Conservation (phyloP, 2,329 filamentous ascomycete genomes). For the Coleophoma eucalyptorum region DNA sequence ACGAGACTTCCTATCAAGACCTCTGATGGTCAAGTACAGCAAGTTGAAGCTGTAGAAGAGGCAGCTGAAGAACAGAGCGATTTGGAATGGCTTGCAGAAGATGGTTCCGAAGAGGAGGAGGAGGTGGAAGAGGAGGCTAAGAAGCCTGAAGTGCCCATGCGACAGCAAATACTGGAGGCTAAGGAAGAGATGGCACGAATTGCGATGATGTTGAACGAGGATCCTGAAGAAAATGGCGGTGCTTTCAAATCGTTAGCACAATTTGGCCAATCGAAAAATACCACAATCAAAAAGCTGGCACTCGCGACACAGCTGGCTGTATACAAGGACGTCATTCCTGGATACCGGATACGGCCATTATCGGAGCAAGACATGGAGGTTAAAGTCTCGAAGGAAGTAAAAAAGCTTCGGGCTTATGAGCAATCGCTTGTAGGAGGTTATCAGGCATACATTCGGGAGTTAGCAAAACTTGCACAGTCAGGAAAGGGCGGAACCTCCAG, state of each 20-base stretch:
- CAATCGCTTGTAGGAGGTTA: slow-evolving; percentile 84
- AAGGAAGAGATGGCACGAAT: slow-evolving; percentile 91
- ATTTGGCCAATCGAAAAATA: slow-evolving; percentile 65
- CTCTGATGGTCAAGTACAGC: slow-evolving; percentile 68
- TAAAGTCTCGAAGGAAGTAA: slow-evolving; percentile 90
- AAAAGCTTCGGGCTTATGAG: slow-evolving; percentile 77
- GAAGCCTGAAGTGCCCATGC: slow-evolving; percentile 64
- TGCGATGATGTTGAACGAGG: slow-evolving; percentile 78
- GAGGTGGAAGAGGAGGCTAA: slow-evolving; percentile 43
- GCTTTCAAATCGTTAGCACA: slow-evolving; percentile 75
- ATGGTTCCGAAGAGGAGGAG: slow-evolving; percentile 41
- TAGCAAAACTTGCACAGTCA: slow-evolving; percentile 65
- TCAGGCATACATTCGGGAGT: slow-evolving; percentile 74
- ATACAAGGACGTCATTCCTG: slow-evolving; percentile 94
- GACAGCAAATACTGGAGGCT: slow-evolving; percentile 77
- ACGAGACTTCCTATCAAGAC: slow-evolving; percentile 85
- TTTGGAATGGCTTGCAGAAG: slow-evolving; percentile 58
- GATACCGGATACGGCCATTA: slow-evolving; percentile 86
- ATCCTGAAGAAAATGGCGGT: slow-evolving; percentile 84
- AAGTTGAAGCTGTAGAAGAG: slow-evolving; percentile 44
- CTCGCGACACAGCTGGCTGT: slow-evolving; percentile 84
- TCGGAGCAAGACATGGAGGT: slow-evolving; percentile 69
- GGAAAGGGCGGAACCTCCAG: slow-evolving; percentile 31
- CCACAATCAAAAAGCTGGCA: slow-evolving; percentile 78
- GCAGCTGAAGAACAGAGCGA: slow-evolving; percentile 56